Evolutionary conservation across 352 stramenopile genomes (phyloP).

Genomic region (Aphanomyces euteiches): DNA sequence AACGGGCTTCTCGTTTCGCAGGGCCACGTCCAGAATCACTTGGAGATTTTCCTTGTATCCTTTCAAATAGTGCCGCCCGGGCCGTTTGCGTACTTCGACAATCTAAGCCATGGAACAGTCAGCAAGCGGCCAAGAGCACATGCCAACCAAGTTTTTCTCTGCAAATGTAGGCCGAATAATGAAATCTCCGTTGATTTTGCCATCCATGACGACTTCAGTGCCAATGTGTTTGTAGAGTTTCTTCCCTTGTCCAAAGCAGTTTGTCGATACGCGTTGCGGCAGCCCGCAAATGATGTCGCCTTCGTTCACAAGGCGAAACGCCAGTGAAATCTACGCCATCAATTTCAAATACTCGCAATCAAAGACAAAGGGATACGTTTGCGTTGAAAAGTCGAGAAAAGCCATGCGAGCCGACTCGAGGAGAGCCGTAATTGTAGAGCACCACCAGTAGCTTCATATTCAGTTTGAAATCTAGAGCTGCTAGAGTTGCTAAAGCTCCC

Average conservation of each 20-base stretch:
- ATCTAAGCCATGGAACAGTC: not conserved
- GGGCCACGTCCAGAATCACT: slow-evolving; percentile 11
- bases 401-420: slow-evolving; percentile 34
- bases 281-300: slow-evolving; percentile 34
- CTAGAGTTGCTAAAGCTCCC: slow-evolving; percentile 39
- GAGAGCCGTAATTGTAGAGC: slow-evolving; percentile 39
- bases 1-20: not conserved
- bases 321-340: slow-evolving; percentile 19
- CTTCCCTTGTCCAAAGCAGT: slow-evolving; percentile 12
- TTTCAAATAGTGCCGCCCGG: slow-evolving; percentile 26
- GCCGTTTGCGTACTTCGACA: slow-evolving; percentile 25
- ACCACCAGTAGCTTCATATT: slow-evolving; percentile 7
- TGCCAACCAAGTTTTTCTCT: slow-evolving; percentile 30
- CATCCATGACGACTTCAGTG: slow-evolving; percentile 35
- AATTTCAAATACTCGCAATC: too few relatives aligned
- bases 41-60: slow-evolving; percentile 25
- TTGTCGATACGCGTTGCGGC: slow-evolving; percentile 22
- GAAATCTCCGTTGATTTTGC: slow-evolving; percentile 32
- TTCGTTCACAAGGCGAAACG: slow-evolving; percentile 34
- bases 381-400: slow-evolving; percentile 33
- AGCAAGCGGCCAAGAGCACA: not conserved
- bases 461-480: slow-evolving; percentile 14
- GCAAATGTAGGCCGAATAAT: slow-evolving; percentile 37
- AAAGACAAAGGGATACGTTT: not conserved
- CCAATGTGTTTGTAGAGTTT: slow-evolving; percentile 38